Percentiles rank a stretch among this genome's conserved stretches.
phyloP scores from a whole-genome alignment of 331 rosid genomes.

The Quercus lobata region DNA sequence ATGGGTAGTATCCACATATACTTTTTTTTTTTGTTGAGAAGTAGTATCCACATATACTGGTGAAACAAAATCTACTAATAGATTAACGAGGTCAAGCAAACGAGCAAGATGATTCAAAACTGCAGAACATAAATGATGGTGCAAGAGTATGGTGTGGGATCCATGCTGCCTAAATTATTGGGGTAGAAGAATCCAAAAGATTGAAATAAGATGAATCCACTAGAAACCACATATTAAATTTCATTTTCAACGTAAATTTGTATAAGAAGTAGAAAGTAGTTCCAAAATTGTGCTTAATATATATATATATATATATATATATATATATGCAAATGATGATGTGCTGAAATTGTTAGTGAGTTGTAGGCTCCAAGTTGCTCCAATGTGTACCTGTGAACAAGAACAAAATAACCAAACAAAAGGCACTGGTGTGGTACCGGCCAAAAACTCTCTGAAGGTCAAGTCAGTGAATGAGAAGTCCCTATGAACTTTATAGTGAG shows the following conservation, averaged over 20 bases:
- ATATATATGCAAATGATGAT: no score
- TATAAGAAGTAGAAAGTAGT: not conserved
- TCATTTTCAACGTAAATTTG: not conserved
- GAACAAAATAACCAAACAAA: no score
- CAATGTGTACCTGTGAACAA: no score
- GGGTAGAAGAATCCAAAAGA: not conserved
- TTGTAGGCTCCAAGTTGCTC: no score
- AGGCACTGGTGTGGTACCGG: no score
- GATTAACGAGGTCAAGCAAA: not conserved
- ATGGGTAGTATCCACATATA: not conserved
- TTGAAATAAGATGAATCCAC: not conserved
- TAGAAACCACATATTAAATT: not conserved
- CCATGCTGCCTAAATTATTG: conserved; percentile 65
- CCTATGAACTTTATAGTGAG: no score
- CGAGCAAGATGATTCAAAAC: not conserved
- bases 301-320: no score
- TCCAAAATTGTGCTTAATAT: not conserved
- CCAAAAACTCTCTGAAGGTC: no score
- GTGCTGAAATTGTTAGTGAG: no score
- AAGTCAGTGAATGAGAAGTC: no score
- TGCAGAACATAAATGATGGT: not conserved
- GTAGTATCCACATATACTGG: not conserved
- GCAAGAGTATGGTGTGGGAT: conserved; percentile 65
- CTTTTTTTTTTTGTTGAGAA: no score
- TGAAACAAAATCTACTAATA: not conserved